Conservation (phyloP, 73 alveolate species). For the Paramecium primaurelia region DNA sequence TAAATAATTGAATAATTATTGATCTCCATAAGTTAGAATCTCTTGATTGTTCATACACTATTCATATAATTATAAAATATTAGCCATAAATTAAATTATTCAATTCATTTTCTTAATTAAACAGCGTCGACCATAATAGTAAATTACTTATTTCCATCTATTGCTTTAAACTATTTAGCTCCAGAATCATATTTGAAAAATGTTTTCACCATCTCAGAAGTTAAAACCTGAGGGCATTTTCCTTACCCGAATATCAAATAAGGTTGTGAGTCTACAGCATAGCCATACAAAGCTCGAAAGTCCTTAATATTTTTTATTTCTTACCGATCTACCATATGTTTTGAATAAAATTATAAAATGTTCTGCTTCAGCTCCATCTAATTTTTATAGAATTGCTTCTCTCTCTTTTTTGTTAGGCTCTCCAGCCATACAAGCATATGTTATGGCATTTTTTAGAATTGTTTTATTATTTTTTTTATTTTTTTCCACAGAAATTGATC, state of each 20-base stretch:
- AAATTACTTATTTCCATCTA: constrained; percentile 57
- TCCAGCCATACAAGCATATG: constrained; percentile 71
- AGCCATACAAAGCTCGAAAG: constrained; percentile 60
- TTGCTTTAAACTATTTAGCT: constrained; percentile 59
- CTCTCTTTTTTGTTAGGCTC: constrained; percentile 64
- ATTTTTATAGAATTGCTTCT: constrained; percentile 40
- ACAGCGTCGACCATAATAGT: constrained; percentile 62
- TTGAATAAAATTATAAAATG: constrained; percentile 44
- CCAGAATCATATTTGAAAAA: constrained; percentile 67
- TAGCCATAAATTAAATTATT: constrained; percentile 11
- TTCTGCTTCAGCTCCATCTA: constrained; percentile 54
- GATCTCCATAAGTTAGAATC: neutral
- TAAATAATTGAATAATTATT: neutral
- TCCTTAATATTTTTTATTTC: constrained; percentile 26
- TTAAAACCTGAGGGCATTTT: constrained; percentile 36
- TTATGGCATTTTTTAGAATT: constrained; percentile 68
- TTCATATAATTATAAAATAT: neutral
- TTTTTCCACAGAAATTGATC: constrained; percentile 29
- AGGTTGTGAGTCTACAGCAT: neutral
- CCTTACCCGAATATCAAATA: neutral
- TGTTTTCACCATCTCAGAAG: constrained; percentile 47
- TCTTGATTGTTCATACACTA: neutral
- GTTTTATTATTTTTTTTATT: constrained; percentile 64
- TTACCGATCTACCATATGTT: constrained; percentile 54
- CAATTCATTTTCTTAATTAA: constrained; percentile 51